A percentile compares a stretch with the other conserved stretches of the same genome.
Evolutionary conservation across 1,284 basidiomycete species (phyloP).

Genomic region (Pisolithus thermaeus): DNA sequence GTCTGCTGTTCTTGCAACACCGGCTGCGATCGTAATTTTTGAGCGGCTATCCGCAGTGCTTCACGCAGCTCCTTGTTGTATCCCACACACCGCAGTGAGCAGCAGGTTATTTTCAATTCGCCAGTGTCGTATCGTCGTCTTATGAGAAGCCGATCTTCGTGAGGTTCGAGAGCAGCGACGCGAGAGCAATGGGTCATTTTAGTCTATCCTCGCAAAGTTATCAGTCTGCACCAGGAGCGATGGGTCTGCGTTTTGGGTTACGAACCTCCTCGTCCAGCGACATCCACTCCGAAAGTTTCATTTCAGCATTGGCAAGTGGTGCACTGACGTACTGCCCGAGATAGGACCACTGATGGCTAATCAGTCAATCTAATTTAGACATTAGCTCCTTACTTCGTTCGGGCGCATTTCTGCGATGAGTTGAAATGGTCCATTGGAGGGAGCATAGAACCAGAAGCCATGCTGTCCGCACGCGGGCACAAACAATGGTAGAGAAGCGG

Average conservation of each 20-base stretch:
- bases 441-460: slow-evolving; percentile 27
- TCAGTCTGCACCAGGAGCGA: not conserved
- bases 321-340: slow-evolving; percentile 20
- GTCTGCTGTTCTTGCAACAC: not conserved
- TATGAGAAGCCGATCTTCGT: slow-evolving; percentile 10
- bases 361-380: not conserved
- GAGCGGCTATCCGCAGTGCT: slow-evolving; percentile 7
- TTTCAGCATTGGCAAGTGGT: slow-evolving; percentile 16
- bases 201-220: not conserved
- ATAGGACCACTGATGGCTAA: slow-evolving; percentile 22
- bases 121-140: slow-evolving; percentile 25
- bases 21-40: not conserved
- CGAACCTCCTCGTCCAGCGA: slow-evolving; percentile 12
- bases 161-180: not conserved
- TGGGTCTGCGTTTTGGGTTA: slow-evolving; percentile 1
- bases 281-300: slow-evolving; percentile 28
- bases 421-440: slow-evolving; percentile 12
- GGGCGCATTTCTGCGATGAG: slow-evolving; percentile 20
- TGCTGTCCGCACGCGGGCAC: slow-evolving; percentile 14
- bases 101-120: slow-evolving; percentile 25
- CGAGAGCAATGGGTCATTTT: not conserved
- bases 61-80: slow-evolving; percentile 20
- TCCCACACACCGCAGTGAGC: slow-evolving; percentile 24
- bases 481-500: slow-evolving; percentile 19
- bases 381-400: slow-evolving; percentile 9